Evolutionary conservation across 768 basidiomycete genomes (phyloP).

Genomic region (Xanthoconium purpureum): DNA sequence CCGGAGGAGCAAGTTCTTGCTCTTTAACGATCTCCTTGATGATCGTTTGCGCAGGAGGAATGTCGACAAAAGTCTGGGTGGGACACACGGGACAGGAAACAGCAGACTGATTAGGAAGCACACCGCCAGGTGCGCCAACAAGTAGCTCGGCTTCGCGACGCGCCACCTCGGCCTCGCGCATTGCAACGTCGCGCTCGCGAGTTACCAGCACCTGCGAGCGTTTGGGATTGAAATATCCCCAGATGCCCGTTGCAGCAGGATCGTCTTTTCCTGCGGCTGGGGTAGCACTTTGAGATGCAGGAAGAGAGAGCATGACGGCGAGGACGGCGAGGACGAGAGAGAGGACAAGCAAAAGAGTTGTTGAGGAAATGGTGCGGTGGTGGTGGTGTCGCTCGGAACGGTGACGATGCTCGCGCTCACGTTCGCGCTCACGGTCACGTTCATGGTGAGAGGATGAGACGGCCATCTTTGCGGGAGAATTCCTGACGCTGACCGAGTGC

Average conservation of each 20-base stretch:
- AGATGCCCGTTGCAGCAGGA: constrained; percentile 49
- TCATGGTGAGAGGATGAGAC: constrained; percentile 79
- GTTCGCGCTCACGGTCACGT: constrained; percentile 54
- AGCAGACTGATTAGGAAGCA: constrained; percentile 55
- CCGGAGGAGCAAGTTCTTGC: constrained; percentile 71
- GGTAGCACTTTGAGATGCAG: constrained; percentile 45
- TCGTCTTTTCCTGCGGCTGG: constrained; percentile 34
- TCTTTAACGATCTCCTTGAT: constrained; percentile 88
- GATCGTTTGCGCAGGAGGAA: constrained; percentile 68
- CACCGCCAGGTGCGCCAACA: constrained; percentile 79
- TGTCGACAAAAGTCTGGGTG: constrained; percentile 51
- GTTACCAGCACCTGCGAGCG: constrained; percentile 76
- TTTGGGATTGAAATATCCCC: constrained; percentile 77
- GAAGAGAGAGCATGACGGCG: constrained; percentile 88
- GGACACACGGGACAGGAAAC: constrained; percentile 57
- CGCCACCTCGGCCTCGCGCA: constrained; percentile 85
- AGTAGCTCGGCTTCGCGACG: constrained; percentile 85
- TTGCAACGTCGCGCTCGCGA: constrained; percentile 74
- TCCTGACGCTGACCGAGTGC: constrained; percentile 56
- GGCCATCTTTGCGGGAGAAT: constrained; percentile 59
- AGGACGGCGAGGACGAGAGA: constrained; percentile 84
- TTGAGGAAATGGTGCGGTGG: constrained; percentile 84
- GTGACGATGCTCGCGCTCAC: constrained; percentile 52
- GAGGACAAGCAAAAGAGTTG: constrained; percentile 81
- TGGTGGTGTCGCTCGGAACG: constrained; percentile 68